These are phyloP conservation scores for Claviceps maximensis DNA, from an alignment of 2,329 filamentous ascomycete genomes.

Conservation along the genomic window DNA sequence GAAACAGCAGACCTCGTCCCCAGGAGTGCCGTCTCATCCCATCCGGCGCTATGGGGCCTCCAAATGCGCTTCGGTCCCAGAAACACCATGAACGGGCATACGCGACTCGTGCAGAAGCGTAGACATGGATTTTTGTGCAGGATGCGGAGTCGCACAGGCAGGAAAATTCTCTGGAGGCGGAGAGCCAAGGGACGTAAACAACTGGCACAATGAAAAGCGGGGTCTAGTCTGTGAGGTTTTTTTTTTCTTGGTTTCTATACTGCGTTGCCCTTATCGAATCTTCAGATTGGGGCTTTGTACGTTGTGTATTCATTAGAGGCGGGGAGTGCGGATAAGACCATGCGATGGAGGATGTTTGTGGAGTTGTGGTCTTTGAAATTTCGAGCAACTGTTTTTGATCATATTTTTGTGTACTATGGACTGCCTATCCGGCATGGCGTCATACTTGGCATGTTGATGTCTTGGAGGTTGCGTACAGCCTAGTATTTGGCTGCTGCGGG, in stretches of 20 bases:
- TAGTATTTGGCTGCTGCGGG: too few relatives aligned
- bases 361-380: too few relatives aligned
- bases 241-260: neutral
- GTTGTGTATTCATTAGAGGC: too few relatives aligned
- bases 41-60: constrained; percentile 36
- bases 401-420: too few relatives aligned
- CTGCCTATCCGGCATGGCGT: too few relatives aligned
- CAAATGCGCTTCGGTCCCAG: constrained; percentile 47
- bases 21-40: constrained; percentile 32
- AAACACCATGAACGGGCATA: constrained; percentile 41
- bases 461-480: too few relatives aligned
- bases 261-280: neutral
- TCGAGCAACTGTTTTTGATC: too few relatives aligned
- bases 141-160: constrained; percentile 35
- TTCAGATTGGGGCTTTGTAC: too few relatives aligned
- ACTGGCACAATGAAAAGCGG: constrained; percentile 18
- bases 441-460: too few relatives aligned
- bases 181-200: constrained; percentile 37
- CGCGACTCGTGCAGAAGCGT: constrained; percentile 44
- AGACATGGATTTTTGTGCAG: constrained; percentile 44
- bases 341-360: too few relatives aligned
- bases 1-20: constrained; percentile 29
- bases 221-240: neutral
- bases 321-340: too few relatives aligned
- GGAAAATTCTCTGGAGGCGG: constrained; percentile 39